Conservation (phyloP, 2,329 filamentous ascomycete species). For the Pleomassaria siparia region DNA sequence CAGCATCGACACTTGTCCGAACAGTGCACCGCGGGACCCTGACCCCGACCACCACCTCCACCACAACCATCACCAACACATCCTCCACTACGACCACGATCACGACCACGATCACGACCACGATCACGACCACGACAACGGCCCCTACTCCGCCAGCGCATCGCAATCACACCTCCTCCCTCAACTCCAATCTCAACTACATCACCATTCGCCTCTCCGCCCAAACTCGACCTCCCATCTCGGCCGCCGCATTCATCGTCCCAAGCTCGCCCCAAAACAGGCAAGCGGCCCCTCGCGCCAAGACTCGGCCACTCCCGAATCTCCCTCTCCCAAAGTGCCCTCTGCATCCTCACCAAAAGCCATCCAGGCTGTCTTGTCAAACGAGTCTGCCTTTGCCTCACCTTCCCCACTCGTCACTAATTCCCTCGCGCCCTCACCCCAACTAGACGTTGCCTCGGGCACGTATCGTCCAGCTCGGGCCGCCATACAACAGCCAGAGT, state of each 20-base stretch:
- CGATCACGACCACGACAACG: too few species aligned
- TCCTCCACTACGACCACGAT: too few species aligned
- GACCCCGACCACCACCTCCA: too few species aligned
- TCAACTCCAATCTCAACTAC: too few species aligned
- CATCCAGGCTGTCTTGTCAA: not conserved
- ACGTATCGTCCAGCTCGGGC: not conserved
- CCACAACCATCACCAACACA: not conserved
- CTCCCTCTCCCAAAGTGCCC: not conserved
- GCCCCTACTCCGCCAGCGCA: not conserved
- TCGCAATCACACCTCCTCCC: too few species aligned
- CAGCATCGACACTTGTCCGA: not conserved
- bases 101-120: too few species aligned
- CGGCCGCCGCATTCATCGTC: not conserved
- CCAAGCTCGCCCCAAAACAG: not conserved
- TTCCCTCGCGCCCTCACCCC: not conserved
- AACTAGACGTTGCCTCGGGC: not conserved
- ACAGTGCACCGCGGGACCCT: too few species aligned
- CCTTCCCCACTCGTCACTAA: not conserved
- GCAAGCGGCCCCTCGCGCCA: not conserved
- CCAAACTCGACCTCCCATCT: not conserved
- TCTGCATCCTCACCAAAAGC: not conserved
- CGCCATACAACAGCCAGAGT: not conserved
- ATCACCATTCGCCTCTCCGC: not conserved
- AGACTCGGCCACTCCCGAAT: not conserved
- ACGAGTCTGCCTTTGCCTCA: not conserved